phyloP scores from a whole-genome alignment of 805 yeast species.

The Candida vaughaniae region DNA sequence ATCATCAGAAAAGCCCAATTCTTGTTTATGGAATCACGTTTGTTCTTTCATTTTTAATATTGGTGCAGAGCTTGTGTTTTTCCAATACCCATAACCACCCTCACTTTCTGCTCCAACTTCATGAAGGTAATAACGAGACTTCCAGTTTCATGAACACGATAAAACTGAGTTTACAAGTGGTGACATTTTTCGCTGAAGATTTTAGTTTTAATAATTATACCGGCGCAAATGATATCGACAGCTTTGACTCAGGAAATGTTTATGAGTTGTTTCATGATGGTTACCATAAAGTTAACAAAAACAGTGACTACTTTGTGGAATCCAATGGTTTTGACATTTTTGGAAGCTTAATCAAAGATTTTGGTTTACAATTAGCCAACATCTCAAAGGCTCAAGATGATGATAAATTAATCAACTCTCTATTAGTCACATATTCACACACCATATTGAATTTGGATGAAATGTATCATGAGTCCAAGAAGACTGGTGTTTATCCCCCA shows the following conservation, averaged over 20 bases:
- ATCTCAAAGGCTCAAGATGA: slow-evolving; percentile 41
- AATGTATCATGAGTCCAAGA: slow-evolving; percentile 13
- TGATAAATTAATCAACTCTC: slow-evolving; percentile 37
- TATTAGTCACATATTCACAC: slow-evolving; percentile 39
- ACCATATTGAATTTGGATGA: slow-evolving; percentile 13
- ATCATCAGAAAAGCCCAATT: neutral
- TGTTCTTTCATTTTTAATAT: slow-evolving; percentile 15
- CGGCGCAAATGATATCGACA: slow-evolving; percentile 35
- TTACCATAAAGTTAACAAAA: slow-evolving; percentile 43
- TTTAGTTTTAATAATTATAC: slow-evolving; percentile 10
- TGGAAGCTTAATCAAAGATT: slow-evolving; percentile 48
- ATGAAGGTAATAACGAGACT: slow-evolving; percentile 14
- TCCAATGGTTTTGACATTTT: slow-evolving; percentile 46
- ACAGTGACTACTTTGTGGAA: slow-evolving; percentile 2
- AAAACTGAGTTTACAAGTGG: slow-evolving; percentile 11
- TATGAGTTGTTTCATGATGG: slow-evolving; percentile 48
- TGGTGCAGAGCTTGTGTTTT: slow-evolving; percentile 15
- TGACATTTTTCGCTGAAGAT: slow-evolving; percentile 15
- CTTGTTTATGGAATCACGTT: slow-evolving; percentile 6
- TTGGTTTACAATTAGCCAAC: slow-evolving; percentile 46
- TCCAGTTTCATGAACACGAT: slow-evolving; percentile 6
- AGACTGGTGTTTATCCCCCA: slow-evolving; percentile 10
- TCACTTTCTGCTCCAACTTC: slow-evolving; percentile 10
- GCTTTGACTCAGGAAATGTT: slow-evolving; percentile 41
- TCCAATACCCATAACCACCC: slow-evolving; percentile 6